A percentile compares a stretch with the other conserved stretches of the same genome.
Conservation (phyloP, 768 basidiomycete species). For the Cyathus striatus region DNA sequence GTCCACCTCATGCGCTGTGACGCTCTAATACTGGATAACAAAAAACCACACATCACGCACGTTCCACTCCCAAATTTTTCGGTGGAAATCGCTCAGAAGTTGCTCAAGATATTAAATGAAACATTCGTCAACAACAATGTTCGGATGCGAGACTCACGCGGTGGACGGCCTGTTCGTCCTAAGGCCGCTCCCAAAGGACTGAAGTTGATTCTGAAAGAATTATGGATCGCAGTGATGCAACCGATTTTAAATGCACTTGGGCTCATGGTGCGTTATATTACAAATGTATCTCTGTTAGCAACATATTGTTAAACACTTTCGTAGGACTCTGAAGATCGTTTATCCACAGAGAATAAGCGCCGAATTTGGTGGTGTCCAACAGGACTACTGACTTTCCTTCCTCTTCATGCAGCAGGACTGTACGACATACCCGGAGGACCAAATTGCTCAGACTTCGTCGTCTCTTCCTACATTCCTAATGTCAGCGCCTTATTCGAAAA, state of each 20-base stretch:
- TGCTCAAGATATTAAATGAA: constrained; percentile 1
- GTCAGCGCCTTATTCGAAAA: constrained; percentile 5
- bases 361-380: constrained; percentile 30
- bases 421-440: constrained; percentile 5
- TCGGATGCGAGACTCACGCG: not conserved
- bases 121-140: constrained; percentile 1
- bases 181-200: not conserved
- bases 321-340: not conserved
- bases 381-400: constrained; percentile 19
- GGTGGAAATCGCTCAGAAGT: constrained; percentile 1
- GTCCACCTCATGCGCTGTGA: constrained; percentile 11
- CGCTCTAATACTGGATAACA: constrained; percentile 10
- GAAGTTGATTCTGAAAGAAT: constrained; percentile 3
- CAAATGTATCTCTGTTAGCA: not conserved
- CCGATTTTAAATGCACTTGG: constrained; percentile 8
- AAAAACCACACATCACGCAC: constrained; percentile 2
- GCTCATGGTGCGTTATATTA: constrained; percentile 1
- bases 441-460: constrained; percentile 8
- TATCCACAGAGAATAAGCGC: constrained; percentile 10
- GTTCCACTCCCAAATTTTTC: constrained; percentile 10
- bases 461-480: constrained; percentile 13
- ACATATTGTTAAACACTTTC: not conserved
- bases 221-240: constrained; percentile 8
- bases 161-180: not conserved
- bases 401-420: constrained; percentile 26